phyloP scores from a whole-genome alignment of 2,329 filamentous ascomycete genomes.

The Verticillium dahliae region DNA sequence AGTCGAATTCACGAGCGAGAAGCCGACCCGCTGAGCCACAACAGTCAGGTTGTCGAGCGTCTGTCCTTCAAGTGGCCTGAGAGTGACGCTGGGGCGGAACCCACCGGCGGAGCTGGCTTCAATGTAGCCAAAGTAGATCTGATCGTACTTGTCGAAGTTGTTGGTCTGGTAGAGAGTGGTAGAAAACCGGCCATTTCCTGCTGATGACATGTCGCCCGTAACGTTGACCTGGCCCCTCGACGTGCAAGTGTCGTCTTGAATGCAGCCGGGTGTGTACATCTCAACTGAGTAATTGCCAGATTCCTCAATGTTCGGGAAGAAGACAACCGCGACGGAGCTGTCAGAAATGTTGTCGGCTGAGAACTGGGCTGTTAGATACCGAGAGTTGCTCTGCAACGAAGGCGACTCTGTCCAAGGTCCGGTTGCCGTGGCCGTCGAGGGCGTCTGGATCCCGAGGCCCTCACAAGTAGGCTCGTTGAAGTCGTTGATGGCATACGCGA shows the following conservation, averaged over 20 bases:
- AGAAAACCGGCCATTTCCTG: constrained; percentile 41
- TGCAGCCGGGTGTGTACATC: constrained; percentile 87
- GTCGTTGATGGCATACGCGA: constrained; percentile 72
- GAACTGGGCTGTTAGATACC: constrained; percentile 69
- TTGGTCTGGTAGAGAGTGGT: constrained; percentile 81
- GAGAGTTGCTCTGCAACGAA: constrained; percentile 61
- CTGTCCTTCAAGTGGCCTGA: constrained; percentile 64
- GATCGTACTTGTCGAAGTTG: constrained; percentile 93
- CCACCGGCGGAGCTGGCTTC: constrained; percentile 59
- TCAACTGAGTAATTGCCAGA: constrained; percentile 89
- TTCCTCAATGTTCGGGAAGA: constrained; percentile 77
- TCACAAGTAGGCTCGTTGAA: constrained; percentile 83
- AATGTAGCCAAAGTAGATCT: constrained; percentile 79
- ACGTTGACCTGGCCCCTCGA: constrained; percentile 77
- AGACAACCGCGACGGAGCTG: constrained; percentile 63
- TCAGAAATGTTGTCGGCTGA: constrained; percentile 42
- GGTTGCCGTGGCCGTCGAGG: constrained; percentile 61
- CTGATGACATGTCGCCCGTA: constrained; percentile 60
- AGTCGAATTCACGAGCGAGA: constrained; percentile 65
- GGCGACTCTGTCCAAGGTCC: constrained; percentile 69
- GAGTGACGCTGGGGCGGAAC: constrained; percentile 75
- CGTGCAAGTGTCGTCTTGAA: constrained; percentile 68
- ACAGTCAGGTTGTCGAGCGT: constrained; percentile 58
- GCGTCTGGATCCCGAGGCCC: constrained; percentile 50
- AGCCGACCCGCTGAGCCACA: constrained; percentile 85